Conservation (phyloP, 352 stramenopile species). For the Globisporangium cylindrosporum region DNA sequence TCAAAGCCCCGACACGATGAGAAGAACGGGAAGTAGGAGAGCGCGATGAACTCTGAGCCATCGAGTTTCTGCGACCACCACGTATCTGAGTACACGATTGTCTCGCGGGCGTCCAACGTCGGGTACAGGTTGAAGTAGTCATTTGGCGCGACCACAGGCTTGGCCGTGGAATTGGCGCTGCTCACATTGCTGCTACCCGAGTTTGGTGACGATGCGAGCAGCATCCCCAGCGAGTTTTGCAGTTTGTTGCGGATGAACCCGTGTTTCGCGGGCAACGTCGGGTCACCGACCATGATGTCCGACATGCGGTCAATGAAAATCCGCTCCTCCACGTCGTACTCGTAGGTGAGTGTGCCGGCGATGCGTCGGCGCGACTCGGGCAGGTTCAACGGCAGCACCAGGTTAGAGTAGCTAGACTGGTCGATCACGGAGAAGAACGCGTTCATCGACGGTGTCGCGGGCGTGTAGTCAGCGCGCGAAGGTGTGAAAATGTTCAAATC, state of each 20-base stretch:
- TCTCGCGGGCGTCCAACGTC: conserved; percentile 35
- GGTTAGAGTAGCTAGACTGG: conserved; percentile 60
- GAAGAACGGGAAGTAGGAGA: conserved; percentile 96
- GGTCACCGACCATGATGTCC: conserved; percentile 91
- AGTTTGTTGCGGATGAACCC: conserved; percentile 58
- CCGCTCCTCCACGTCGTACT: conserved; percentile 70
- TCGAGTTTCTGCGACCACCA: conserved; percentile 81
- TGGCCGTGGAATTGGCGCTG: conserved; percentile 4
- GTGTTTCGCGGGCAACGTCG: conserved; percentile 43
- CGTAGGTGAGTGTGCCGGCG: conserved; percentile 44
- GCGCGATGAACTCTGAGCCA: conserved; percentile 63
- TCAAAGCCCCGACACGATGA: conserved; percentile 95
- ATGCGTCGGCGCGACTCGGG: conserved; percentile 67
- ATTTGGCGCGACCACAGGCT: conserved; percentile 32
- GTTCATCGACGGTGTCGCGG: conserved; percentile 51
- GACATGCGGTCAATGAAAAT: conserved; percentile 90
- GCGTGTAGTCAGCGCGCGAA: conserved; percentile 63
- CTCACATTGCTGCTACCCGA: conserved; percentile 9
- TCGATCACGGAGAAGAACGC: conserved; percentile 85
- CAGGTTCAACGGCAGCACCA: conserved; percentile 95
- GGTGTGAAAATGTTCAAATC: conserved; percentile 91
- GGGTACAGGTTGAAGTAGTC: conserved; percentile 62
- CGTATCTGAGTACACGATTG: conserved; percentile 40
- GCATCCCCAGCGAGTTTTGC: conserved; percentile 49
- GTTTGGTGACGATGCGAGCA: conserved; percentile 8